Evolutionary conservation across 768 basidiomycete genomes (phyloP).

Genomic region (Gautieria morchelliformis): DNA sequence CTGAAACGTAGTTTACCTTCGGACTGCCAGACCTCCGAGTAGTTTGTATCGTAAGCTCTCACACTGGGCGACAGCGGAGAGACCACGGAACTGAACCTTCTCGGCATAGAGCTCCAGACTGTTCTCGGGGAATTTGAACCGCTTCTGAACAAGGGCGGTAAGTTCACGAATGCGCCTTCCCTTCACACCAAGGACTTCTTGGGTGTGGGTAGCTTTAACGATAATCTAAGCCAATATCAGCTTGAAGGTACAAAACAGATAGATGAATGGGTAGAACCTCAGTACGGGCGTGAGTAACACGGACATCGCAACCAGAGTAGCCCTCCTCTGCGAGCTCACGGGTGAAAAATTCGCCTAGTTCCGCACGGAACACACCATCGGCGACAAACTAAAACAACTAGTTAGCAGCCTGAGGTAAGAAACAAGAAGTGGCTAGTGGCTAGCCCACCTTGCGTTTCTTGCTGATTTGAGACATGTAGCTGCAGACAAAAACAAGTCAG

Average conservation of each 20-base stretch:
- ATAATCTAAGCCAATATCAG: conserved; percentile 58
- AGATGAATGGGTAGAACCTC: conserved; percentile 44
- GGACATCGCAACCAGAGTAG: conserved; percentile 99
- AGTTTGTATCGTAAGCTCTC: conserved; percentile 98
- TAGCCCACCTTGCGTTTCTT: conserved; percentile 75
- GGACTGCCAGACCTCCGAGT: conserved; percentile 97
- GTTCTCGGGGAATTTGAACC: conserved; percentile 99
- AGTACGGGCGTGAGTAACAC: conserved; percentile 97
- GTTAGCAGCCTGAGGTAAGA: background rate
- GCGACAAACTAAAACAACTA: conserved; percentile 58
- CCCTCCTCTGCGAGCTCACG: conserved; percentile 98
- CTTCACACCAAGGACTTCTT: conserved; percentile 98
- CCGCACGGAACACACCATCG: conserved; percentile 98
- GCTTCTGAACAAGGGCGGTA: conserved; percentile 95
- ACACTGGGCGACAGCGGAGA: conserved; percentile 97
- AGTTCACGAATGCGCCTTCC: conserved; percentile 98
- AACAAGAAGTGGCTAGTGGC: background rate
- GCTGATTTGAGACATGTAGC: conserved; percentile 81
- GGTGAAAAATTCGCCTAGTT: conserved; percentile 98
- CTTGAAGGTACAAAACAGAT: background rate
- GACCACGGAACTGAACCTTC: conserved; percentile 97
- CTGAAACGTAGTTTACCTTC: conserved; percentile 56
- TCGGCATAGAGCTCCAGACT: conserved; percentile 98
- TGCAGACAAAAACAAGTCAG: conserved; percentile 10
- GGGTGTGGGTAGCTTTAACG: conserved; percentile 99